Evolutionary conservation across 2,329 filamentous ascomycete genomes (phyloP), one percentile per base, ranked within the genome.

Genomic region (Lecanicillium sp.): DNA sequence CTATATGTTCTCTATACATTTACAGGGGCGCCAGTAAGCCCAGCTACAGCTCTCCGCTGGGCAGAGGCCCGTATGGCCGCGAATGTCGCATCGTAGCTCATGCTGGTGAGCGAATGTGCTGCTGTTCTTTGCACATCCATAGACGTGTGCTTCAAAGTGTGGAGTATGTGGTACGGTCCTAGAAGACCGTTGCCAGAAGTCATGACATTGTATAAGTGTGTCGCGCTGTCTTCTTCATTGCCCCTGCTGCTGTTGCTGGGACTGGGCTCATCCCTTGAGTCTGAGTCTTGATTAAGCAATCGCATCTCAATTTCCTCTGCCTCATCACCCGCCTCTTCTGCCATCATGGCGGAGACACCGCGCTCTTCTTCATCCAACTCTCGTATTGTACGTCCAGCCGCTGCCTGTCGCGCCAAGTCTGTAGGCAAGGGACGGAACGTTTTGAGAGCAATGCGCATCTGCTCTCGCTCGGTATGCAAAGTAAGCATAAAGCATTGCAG

Each of bases 401-500:
- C 49, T n/a, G 56, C 39, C 23, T 64, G 62, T 27, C 54, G 57
- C 10, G 55, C 55, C 23, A 60, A 38, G n/a, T 62, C 59, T 1
- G 60, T 61, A 15, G 62, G 51, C 46, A 67, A 54, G 21, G 63
- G 58, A 32, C 60, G 56, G 54, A 68, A 67, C 30, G 66, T 66
- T 46, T 67, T 68, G 6, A 79, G 65, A 12, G 67, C 63, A 42
- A 74, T 71, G 26, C 75, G 70, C 19, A 84, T 64, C 49, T 71
- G 72, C 56, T 83, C 79, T 52, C 75, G 71, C 57, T 84, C 78
- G 38, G 76, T 70, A 56, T 81, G 79, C 10, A 84, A 74, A 3
- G 79, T 71, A 49, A 86, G 62, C 81, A 85, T 83, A 36, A 84
- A 61, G 53, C 78, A 79, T 60, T 86, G 83, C 12, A 84, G 56